Base-by-base conservation (phyloP, 2,329 filamentous ascomycete species). In the Sclerotinia subarctica region DNA sequence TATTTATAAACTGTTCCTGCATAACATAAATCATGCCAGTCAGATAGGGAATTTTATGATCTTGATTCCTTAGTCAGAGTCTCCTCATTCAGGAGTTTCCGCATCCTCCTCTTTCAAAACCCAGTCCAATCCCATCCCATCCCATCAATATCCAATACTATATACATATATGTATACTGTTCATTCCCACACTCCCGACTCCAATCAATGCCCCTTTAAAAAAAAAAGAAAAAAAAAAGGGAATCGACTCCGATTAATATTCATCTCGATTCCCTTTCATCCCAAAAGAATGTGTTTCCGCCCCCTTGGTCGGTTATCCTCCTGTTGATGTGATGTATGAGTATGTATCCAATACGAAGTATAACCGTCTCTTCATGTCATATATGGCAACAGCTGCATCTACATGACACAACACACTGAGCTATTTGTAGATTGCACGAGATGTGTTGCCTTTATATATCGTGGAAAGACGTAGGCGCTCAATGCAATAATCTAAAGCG, bases 241-340 rank as follows among this genome's bases (percentile, higher is more conserved):
- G 38, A 42, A 17, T 17, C 5, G 5, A 42, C 13, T 42, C 13
- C 38, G 17, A 42, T 5, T 21, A 24, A 2, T 8, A 5, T 35
- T 51, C 44, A 62, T 38, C 29, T 35, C 8, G 58, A 51, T 11
- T 51, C 46, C 17, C 46, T 29, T n/a, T 58, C 38, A 17, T 65
- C 63, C 52, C 52, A 66, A 38, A 59, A 58, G 26, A 66, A 65
- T 2, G 63, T 65, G 17, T 58, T 29, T 5, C 52, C 63, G 3
- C 46, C 29, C 2, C 8, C n/a, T 24, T 10, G 58, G 38, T 58
- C 29, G 13, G 63, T 21, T 35, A 65, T 47, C 63, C 21, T 58
- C 5, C 42, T 58, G 32, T 65, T 51, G 35, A 42, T 58, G 10
- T 57, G 4, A 24, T 26, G 7, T 21, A 65, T 65, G 24, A 65